A percentile compares a stretch with the other conserved stretches of the same genome.
These are phyloP conservation scores for Ophiostoma sp. DNA, from an alignment of 2,329 filamentous ascomycete species.

Conservation along the genomic window DNA sequence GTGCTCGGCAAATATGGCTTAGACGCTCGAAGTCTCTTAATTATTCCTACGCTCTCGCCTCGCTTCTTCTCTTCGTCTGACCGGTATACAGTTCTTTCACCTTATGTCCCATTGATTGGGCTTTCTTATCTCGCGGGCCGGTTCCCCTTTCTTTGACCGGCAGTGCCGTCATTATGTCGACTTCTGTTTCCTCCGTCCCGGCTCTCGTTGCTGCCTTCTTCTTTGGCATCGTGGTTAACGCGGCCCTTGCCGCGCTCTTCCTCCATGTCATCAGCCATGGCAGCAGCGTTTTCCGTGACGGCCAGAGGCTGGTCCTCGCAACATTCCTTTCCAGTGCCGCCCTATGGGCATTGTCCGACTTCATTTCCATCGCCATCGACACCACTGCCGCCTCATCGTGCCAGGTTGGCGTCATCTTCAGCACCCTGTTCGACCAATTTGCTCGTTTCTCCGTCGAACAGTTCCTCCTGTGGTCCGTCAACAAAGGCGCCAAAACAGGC, in stretches of 20 bases:
- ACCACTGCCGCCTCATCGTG: conserved; percentile 41
- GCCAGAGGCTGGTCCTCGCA: conserved; percentile 60
- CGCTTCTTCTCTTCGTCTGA: conserved; percentile 13
- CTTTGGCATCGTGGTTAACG: conserved; percentile 52
- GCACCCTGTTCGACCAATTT: conserved; percentile 53
- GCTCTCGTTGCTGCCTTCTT: conserved; percentile 49
- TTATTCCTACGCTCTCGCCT: neutral
- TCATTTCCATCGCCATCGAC: conserved; percentile 46
- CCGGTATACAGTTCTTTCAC: conserved; percentile 3
- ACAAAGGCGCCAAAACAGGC: conserved; percentile 34
- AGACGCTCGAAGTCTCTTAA: conserved; percentile 2
- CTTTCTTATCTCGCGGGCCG: conserved; percentile 29
- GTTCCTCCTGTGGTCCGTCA: conserved; percentile 48
- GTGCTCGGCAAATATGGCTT: conserved; percentile 5
- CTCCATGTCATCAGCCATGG: conserved; percentile 45
- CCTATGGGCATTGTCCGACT: conserved; percentile 50
- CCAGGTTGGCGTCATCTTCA: conserved; percentile 48
- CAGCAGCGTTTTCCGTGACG: conserved; percentile 48
- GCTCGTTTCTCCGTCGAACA: conserved; percentile 50
- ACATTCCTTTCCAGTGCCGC: conserved; percentile 47
- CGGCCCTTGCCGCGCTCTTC: conserved; percentile 44
- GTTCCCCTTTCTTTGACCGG: conserved; percentile 29
- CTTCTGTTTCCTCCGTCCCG: conserved; percentile 41
- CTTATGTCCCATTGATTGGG: conserved; percentile 45
- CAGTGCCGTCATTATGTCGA: conserved; percentile 40